Base-by-base conservation (phyloP, 768 basidiomycete species). In the Podaxis rugospora region DNA sequence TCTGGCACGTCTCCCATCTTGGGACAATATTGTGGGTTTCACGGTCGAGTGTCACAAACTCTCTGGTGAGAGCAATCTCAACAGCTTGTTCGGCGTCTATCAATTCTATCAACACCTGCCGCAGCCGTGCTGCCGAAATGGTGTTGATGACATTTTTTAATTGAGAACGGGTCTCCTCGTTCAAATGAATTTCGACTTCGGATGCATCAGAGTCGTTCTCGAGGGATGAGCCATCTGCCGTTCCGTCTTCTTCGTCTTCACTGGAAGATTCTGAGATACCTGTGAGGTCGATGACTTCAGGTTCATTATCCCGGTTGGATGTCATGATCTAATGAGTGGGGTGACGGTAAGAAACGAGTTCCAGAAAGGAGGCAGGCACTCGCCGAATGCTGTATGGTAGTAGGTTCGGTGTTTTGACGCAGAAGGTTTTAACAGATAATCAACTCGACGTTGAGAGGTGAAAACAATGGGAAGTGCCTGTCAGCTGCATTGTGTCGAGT, bases 271-370 rank as follows among this genome's bases (percentile, higher is more conserved):
- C 75, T 35, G 76, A 72, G 40, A 76, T 67, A 14, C 70, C 73
- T 16, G 80, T 81, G 62, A 81, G 67, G 70, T 81, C 80, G 64
- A 81, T 81, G 51, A 81, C 66, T 68, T 76, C 76, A 52, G 68
- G 67, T 61, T 67, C 69, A 42, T 60, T 64, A 55, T 55, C 35
- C 44, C 46, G 49, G 65, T 64, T 61, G 63, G 62, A 66, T 63
- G 59, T 59, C 62, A 71, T 72, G 64, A 65, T 68, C 70, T 70
- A 46, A 14, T 11, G 52, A 57, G 55, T 39, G 51, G 62, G 36
- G 55, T 65, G 42, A 32, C 32, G 39, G 51, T 42, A 42, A 32
- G n/a, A 51, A 52, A 27, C 5, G n/a, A n/a, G 18, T 10, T 21
- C 16, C 39, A 27, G 11, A 37, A 54, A 36, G n/a, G 18, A 27